These are phyloP conservation scores for Erythrobasidium hasegawianum DNA, from an alignment of 1,284 basidiomycete genomes.

Conservation along the genomic window DNA sequence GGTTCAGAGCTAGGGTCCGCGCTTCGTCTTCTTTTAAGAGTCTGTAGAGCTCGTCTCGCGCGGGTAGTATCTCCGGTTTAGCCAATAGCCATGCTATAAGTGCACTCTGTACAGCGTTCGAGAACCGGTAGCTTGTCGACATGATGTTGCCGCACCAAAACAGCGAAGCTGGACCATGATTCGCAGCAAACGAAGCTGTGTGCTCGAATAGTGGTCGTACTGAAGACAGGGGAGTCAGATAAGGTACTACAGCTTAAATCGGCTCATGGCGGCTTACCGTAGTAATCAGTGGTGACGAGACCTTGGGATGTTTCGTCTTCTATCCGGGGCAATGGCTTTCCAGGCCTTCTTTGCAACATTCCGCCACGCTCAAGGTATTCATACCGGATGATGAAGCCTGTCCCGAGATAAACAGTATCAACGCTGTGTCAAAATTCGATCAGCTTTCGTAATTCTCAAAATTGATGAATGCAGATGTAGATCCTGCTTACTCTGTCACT, in stretches of 20 bases:
- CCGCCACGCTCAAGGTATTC: conserved; percentile 29
- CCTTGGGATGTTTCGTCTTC: conserved; percentile 14
- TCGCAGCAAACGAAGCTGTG: conserved; percentile 14
- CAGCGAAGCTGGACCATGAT: conserved; percentile 19
- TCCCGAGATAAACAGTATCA: conserved; percentile 30
- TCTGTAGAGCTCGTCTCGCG: conserved; percentile 13
- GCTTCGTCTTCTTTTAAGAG: conserved; percentile 9
- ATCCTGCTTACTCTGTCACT: conserved; percentile 10
- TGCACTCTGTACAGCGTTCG: conserved; percentile 26
- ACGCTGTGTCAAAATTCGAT: conserved; percentile 10
- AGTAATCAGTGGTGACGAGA: conserved; percentile 21
- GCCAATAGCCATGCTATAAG: conserved; percentile 27
- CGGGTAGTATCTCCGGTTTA: conserved; percentile 12
- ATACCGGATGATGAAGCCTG: conserved; percentile 34
- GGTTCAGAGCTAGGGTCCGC: conserved; percentile 2
- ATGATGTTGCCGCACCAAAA: conserved; percentile 28
- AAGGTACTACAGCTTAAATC: background rate
- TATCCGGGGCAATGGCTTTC: background rate
- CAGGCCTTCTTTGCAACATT: conserved; percentile 20
- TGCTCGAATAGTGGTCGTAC: conserved; percentile 28
- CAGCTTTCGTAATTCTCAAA: background rate
- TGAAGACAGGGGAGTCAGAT: too few relatives aligned
- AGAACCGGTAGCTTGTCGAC: conserved; percentile 31
- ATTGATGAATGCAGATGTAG: background rate
- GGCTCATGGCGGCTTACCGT: too few relatives aligned